phyloP scores from a whole-genome alignment of 495 filamentous ascomycete genomes.

The Xylaria sp. region DNA sequence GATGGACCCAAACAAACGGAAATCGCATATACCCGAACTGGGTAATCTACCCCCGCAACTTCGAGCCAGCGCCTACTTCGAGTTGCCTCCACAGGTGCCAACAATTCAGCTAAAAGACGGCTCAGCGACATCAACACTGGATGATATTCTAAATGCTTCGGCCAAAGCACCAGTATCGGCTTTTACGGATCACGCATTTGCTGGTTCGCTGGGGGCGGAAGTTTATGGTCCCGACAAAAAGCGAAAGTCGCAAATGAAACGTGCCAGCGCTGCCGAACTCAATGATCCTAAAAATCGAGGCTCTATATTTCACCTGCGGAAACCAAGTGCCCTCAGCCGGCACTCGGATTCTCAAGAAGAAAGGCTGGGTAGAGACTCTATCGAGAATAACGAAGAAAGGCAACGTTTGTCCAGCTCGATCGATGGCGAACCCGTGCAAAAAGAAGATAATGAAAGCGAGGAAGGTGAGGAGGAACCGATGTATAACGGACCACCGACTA shows the following conservation, averaged over 20 bases:
- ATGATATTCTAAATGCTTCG: conserved; percentile 95
- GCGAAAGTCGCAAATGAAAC: conserved; percentile 44
- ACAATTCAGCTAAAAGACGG: conserved; percentile 73
- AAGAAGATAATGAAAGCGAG: conserved; percentile 49
- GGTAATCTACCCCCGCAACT: conserved; percentile 81
- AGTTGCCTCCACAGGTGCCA: conserved; percentile 64
- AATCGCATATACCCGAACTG: conserved; percentile 50
- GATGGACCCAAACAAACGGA: conserved; percentile 44
- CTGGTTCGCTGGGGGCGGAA: conserved; percentile 71
- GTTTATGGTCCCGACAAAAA: conserved; percentile 65
- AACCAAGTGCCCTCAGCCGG: conserved; percentile 38
- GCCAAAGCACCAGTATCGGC: conserved; percentile 89
- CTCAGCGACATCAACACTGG: conserved; percentile 87
- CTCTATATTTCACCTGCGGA: conserved; percentile 47
- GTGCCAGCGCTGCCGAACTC: conserved; percentile 32
- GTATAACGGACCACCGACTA: conserved; percentile 79
- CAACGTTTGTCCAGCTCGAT: conserved; percentile 29
- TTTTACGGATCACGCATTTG: conserved; percentile 91
- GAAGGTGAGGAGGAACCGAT: conserved; percentile 46
- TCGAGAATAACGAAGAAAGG: conserved; percentile 45
- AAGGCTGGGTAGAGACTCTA: conserved; percentile 32
- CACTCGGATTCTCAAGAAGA: conserved; percentile 36
- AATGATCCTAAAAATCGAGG: conserved; percentile 44
- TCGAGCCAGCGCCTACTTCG: conserved; percentile 89
- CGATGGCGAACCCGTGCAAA: conserved; percentile 47